Evolutionary conservation across 2,329 filamentous ascomycete genomes (phyloP).

Genomic region (Botrytis galanthina): DNA sequence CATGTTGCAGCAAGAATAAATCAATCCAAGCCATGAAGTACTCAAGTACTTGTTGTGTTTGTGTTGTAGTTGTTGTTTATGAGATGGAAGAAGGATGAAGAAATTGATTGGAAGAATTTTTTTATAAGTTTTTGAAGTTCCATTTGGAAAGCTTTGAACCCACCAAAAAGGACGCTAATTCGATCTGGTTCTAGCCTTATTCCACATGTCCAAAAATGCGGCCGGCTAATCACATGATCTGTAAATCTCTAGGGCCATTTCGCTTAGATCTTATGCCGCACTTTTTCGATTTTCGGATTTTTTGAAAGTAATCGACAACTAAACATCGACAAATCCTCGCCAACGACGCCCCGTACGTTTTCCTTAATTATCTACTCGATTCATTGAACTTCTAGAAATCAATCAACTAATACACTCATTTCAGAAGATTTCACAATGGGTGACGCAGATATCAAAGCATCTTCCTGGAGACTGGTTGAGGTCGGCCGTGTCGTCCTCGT

Average conservation of each 20-base stretch:
- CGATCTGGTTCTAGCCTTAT: neutral
- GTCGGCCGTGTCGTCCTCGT: constrained; percentile 96
- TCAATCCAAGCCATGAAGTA: neutral
- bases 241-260: constrained; percentile 28
- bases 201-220: neutral
- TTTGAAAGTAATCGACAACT: constrained; percentile 23
- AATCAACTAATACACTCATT: constrained; percentile 22
- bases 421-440: constrained; percentile 70
- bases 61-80: neutral
- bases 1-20: neutral
- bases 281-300: constrained; percentile 21
- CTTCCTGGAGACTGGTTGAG: constrained; percentile 89
- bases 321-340: constrained; percentile 35
- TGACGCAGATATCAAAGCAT: constrained; percentile 77
- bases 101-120: neutral
- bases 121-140: constrained; percentile 9
- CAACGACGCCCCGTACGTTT: constrained; percentile 37
- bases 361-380: constrained; percentile 23
- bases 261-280: constrained; percentile 27
- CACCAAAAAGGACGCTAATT: neutral
- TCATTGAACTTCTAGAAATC: constrained; percentile 6
- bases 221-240: neutral
- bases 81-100: neutral
- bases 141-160: constrained; percentile 2
- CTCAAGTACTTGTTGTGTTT: neutral